Evolutionary conservation across 306 rosid genomes (phyloP), one percentile per base, ranked within the genome.

Genomic region (Aeschynomene evenia): DNA sequence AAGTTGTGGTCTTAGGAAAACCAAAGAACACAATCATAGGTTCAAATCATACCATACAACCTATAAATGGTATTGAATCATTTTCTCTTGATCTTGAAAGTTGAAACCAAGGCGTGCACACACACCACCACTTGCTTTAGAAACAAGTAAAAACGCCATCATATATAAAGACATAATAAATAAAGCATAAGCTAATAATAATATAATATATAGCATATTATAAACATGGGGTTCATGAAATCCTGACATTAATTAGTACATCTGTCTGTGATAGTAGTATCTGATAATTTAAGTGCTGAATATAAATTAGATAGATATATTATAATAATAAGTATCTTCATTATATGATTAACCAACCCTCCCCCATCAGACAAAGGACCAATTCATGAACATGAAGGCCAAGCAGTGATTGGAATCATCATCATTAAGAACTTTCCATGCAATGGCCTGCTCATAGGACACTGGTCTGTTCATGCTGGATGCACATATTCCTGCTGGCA

Each of bases 381-480:
- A 95, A 78, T 87, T 95, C 63, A 87, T 34, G 77, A 95, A 95
- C 96, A 91, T 89, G 81, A 95, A 83, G 2, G 97, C 97, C 60
- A 95, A 79, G 71, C 97, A 95, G 80, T 95, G 99, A 77, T 91
- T 91, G 55, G 97, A 84, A 53, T 91, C 96, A 12, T 95, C 96
- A 6, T 95, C 97, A 24, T 84, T 78, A 0, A 91, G 87, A 71
- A 95, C 97, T 82, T 95, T 95, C 99, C 99, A 95, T 1, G 96
- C 94, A 21, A 89, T 63, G 10, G 96, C 95, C 48, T 87, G 99
- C 51, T 95, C 99, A 36, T 91, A 95, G 0, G 99, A 87, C 21
- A 91, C 89, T 1, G 96, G 85, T 33, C 97, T 79, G 1, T 96
- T 96, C 99, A 95, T 95, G 55, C 97, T 91, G 2, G 99, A 95